Percentiles rank a stretch among this genome's conserved stretches.
phyloP scores from a whole-genome alignment of 1,284 basidiomycete species.

The Ganoderma meredithae region DNA sequence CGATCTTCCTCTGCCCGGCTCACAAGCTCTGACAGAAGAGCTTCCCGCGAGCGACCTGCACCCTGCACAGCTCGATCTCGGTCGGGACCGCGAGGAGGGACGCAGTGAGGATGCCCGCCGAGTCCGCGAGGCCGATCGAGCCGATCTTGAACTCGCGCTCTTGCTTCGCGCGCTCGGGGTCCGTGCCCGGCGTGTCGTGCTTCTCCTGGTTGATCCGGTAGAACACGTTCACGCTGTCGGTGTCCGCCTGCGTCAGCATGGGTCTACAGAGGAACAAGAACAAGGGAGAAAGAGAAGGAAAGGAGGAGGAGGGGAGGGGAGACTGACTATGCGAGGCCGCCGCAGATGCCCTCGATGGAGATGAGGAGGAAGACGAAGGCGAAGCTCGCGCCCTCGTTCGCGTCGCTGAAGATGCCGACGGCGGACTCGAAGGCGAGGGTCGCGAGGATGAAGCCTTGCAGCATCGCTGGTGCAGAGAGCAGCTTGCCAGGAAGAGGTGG shows the following conservation, averaged over 20 bases:
- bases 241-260: slow-evolving; percentile 7
- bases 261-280: neutral
- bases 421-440: slow-evolving; percentile 72
- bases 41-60: slow-evolving; percentile 78
- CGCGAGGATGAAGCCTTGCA: slow-evolving; percentile 72
- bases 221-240: slow-evolving; percentile 84
- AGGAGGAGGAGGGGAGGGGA: slow-evolving; percentile 5
- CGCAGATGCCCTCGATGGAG: slow-evolving; percentile 87
- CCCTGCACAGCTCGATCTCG: slow-evolving; percentile 80
- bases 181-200: slow-evolving; percentile 49
- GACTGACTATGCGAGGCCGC: slow-evolving; percentile 89
- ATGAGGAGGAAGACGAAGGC: slow-evolving; percentile 79
- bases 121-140: slow-evolving; percentile 82
- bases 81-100: slow-evolving; percentile 84
- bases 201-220: slow-evolving; percentile 84
- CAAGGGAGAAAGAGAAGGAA: neutral
- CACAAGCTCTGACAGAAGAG: slow-evolving; percentile 74
- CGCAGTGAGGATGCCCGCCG: slow-evolving; percentile 81
- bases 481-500: slow-evolving; percentile 80
- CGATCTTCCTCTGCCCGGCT: too few relatives aligned
- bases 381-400: slow-evolving; percentile 63
- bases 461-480: slow-evolving; percentile 77
- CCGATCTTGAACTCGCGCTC: slow-evolving; percentile 91
- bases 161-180: slow-evolving; percentile 67
- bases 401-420: slow-evolving; percentile 65